Percentiles rank a stretch among this genome's conserved stretches.
Evolutionary conservation across 2,329 filamentous ascomycete genomes (phyloP).

Genomic region (Pezicula carpinea): DNA sequence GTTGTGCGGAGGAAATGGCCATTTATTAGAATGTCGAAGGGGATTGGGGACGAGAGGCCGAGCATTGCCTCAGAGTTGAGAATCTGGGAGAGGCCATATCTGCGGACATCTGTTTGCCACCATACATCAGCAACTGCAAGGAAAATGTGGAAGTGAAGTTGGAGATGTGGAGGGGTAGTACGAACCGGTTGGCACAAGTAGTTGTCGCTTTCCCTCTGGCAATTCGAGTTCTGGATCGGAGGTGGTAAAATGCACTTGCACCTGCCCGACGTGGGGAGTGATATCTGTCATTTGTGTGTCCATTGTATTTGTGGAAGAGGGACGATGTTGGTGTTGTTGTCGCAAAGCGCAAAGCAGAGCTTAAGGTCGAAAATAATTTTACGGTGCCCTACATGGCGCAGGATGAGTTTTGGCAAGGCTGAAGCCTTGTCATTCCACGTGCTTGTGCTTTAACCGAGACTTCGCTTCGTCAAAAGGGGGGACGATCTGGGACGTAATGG

Average conservation of each 20-base stretch:
- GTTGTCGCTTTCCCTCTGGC: constrained; percentile 55
- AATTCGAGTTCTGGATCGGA: constrained; percentile 57
- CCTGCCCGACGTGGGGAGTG: constrained; percentile 38
- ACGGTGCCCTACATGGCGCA: background rate
- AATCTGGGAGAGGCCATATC: constrained; percentile 66
- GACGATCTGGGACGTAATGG: too few species aligned
- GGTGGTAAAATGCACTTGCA: constrained; percentile 66
- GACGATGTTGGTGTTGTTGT: background rate
- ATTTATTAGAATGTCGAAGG: constrained; percentile 94
- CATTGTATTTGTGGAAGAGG: constrained; percentile 4
- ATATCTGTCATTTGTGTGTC: constrained; percentile 15
- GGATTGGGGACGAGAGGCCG: constrained; percentile 59
- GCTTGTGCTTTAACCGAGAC: too few species aligned
- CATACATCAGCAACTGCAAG: constrained; percentile 3
- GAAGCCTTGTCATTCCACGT: background rate
- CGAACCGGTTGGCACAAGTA: constrained; percentile 58
- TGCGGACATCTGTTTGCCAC: constrained; percentile 52
- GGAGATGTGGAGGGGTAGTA: background rate
- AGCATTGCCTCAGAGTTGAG: constrained; percentile 71
- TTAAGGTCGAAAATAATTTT: constrained; percentile 2
- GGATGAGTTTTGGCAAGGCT: background rate
- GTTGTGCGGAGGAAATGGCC: constrained; percentile 86
- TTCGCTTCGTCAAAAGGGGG: too few species aligned
- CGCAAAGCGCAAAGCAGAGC: constrained; percentile 1
- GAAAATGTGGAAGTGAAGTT: background rate